Percentiles rank a stretch among this genome's conserved stretches.
phyloP scores from a whole-genome alignment of 257 asterid genomes.

The Nemophila menziesii region DNA sequence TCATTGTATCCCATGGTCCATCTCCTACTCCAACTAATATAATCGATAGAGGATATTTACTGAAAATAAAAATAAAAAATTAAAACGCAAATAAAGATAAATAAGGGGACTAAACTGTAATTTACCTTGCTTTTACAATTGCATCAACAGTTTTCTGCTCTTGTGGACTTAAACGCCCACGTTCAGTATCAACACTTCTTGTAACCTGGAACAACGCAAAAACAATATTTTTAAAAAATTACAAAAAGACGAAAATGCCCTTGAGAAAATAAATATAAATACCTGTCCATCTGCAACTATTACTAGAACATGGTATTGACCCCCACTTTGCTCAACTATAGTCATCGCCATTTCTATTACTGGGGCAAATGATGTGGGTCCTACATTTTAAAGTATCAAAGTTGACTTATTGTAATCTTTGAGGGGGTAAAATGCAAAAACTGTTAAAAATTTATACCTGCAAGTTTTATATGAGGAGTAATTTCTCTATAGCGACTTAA shows the following conservation, averaged over 20 bases:
- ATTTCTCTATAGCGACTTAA: slow-evolving; percentile 67
- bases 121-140: slow-evolving; percentile 54
- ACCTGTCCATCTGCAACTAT: slow-evolving; percentile 99
- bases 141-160: slow-evolving; percentile 54
- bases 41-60: slow-evolving; percentile 87
- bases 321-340: slow-evolving; percentile 80
- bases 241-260: background rate
- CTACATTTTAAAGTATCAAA: slow-evolving; percentile 26
- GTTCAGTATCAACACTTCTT: slow-evolving; percentile 42
- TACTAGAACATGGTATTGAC: slow-evolving; percentile 82
- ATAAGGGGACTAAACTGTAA: slow-evolving; percentile 5
- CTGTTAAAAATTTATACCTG: slow-evolving; percentile 38
- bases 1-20: slow-evolving; percentile 99
- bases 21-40: slow-evolving; percentile 96
- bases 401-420: slow-evolving; percentile 9
- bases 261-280: slow-evolving; percentile 1
- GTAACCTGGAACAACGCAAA: too few species aligned
- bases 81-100: background rate
- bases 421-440: background rate
- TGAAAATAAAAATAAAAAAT: slow-evolving; percentile 20
- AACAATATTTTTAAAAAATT: too few species aligned
- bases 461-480: slow-evolving; percentile 54
- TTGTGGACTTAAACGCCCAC: slow-evolving; percentile 40
- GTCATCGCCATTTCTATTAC: slow-evolving; percentile 76
- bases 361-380: slow-evolving; percentile 96